phyloP scores from a whole-genome alignment of 73 alveolate genomes.

The Tetrahymena elliotti region DNA sequence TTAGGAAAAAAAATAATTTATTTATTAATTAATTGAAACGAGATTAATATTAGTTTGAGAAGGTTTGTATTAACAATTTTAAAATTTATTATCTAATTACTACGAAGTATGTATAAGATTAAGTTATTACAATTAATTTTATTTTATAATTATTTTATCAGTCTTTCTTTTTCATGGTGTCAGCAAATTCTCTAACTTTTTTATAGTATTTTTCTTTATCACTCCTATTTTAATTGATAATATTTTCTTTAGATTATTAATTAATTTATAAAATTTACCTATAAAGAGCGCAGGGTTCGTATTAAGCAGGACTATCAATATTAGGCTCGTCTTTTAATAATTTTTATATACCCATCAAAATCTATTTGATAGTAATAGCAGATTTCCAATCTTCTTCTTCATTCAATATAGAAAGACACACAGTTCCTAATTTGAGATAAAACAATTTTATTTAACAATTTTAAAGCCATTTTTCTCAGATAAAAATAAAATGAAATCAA shows the following conservation, averaged over 20 bases:
- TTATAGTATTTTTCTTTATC: slow-evolving; percentile 14
- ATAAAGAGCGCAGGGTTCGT: slow-evolving; percentile 65
- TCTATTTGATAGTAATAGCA: slow-evolving; percentile 58
- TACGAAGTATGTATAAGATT: neutral
- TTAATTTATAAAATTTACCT: slow-evolving; percentile 19
- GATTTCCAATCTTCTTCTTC: slow-evolving; percentile 80
- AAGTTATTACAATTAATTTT: neutral
- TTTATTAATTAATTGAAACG: no score
- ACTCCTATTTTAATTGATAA: slow-evolving; percentile 24
- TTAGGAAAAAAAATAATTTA: no score
- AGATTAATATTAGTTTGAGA: neutral
- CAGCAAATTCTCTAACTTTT: slow-evolving; percentile 39
- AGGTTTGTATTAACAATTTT: no score
- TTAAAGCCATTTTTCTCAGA: neutral
- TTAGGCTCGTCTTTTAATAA: slow-evolving; percentile 61
- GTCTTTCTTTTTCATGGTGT: neutral
- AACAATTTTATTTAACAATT: neutral
- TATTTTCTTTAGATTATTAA: neutral
- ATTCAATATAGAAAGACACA: slow-evolving; percentile 61
- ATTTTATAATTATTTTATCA: neutral
- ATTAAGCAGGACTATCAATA: slow-evolving; percentile 64
- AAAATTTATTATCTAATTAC: neutral
- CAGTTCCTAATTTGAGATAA: slow-evolving; percentile 27
- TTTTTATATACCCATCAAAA: slow-evolving; percentile 60
- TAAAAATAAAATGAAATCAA: neutral